A percentile compares a stretch with the other conserved stretches of the same genome.
These are phyloP conservation scores for Anacardium occidentale DNA, from an alignment of 345 rosid genomes.

Conservation along the genomic window DNA sequence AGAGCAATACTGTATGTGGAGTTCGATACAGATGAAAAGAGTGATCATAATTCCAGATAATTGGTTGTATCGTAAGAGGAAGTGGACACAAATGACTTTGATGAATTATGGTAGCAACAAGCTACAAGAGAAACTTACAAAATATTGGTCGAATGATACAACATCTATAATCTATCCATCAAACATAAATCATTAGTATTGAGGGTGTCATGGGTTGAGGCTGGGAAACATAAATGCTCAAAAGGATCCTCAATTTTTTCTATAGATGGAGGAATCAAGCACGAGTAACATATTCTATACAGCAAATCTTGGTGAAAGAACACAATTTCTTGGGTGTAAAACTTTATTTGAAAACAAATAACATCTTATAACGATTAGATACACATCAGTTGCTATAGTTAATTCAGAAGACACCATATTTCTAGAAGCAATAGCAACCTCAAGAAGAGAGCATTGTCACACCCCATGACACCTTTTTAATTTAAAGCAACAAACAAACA, in stretches of 20 bases:
- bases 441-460: neutral
- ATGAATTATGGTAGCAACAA: slow-evolving; percentile 85
- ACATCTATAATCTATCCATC: slow-evolving; percentile 5
- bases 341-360: slow-evolving; percentile 53
- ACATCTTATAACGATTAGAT: slow-evolving; percentile 10
- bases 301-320: slow-evolving; percentile 85
- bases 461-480: neutral
- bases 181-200: neutral
- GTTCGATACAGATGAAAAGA: slow-evolving; percentile 84
- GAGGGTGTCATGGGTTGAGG: neutral
- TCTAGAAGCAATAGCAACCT: neutral
- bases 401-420: slow-evolving; percentile 5
- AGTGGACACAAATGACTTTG: slow-evolving; percentile 96
- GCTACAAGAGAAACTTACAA: slow-evolving; percentile 49
- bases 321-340: slow-evolving; percentile 86
- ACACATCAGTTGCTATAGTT: neutral
- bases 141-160: slow-evolving; percentile 8
- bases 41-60: slow-evolving; percentile 95
- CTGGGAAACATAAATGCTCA: slow-evolving; percentile 59
- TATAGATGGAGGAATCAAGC: slow-evolving; percentile 77
- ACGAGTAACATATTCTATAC: slow-evolving; percentile 83
- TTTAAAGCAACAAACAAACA: too few relatives aligned
- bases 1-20: slow-evolving; percentile 72
- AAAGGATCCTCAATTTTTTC: slow-evolving; percentile 84
- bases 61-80: slow-evolving; percentile 86